Percentiles rank a stretch among this genome's conserved stretches.
These are phyloP conservation scores for Capillidium rhysosporum DNA, from an alignment of 371 early-diverging fungal species.

Conservation along the genomic window DNA sequence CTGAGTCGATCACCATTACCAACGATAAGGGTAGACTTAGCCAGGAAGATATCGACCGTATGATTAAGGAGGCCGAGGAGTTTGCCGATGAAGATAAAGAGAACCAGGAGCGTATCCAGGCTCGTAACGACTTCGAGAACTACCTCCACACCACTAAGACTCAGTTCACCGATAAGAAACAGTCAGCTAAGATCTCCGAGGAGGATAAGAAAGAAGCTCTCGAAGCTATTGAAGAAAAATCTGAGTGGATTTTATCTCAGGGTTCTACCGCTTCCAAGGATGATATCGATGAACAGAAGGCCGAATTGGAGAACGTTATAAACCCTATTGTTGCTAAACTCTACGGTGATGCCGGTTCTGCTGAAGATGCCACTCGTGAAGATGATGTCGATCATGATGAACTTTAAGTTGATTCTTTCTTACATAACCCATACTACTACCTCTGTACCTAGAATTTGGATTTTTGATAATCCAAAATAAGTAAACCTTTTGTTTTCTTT, in stretches of 20 bases:
- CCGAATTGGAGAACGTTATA: conserved; percentile 63
- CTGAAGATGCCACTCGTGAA: conserved; percentile 25
- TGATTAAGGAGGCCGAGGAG: conserved; percentile 92
- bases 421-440: not conserved
- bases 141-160: conserved; percentile 63
- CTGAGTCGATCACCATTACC: conserved; percentile 94
- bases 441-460: not conserved
- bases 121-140: conserved; percentile 88
- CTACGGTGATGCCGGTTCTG: conserved; percentile 34
- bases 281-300: conserved; percentile 43
- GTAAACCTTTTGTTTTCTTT: too few species aligned
- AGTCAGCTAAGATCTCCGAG: conserved; percentile 36
- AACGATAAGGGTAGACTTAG: conserved; percentile 96
- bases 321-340: conserved; percentile 76
- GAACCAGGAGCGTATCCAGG: conserved; percentile 63
- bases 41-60: conserved; percentile 93
- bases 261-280: conserved; percentile 37
- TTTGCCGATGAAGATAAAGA: conserved; percentile 89
- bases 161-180: conserved; percentile 50
- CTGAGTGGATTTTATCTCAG: conserved; percentile 30
- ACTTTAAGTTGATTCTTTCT: conserved; percentile 5
- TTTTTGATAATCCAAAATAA: too few species aligned
- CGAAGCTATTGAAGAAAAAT: conserved; percentile 20
- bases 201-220: conserved; percentile 27
- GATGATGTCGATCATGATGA: conserved; percentile 18